These are phyloP conservation scores for Hordeum marinum DNA, from an alignment of 176 grass and related monocot species.

Conservation along the genomic window DNA sequence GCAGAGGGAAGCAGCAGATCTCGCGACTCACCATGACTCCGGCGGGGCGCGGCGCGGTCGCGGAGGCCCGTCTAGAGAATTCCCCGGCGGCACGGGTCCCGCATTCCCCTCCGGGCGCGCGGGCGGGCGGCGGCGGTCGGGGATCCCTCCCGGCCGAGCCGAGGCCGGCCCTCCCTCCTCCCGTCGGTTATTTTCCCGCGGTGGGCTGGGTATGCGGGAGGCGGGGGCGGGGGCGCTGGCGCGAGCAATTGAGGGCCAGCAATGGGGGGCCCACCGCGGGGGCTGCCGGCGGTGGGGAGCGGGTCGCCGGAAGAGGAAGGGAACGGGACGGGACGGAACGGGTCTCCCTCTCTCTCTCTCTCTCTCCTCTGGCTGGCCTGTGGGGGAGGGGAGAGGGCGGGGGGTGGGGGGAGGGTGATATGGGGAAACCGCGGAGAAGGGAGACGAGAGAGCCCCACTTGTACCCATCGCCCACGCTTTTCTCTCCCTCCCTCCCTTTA, in stretches of 20 bases:
- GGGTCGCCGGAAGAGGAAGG: not conserved
- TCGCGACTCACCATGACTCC: conserved; percentile 39
- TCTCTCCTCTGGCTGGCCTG: not conserved
- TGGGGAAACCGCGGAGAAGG: conserved; percentile 23
- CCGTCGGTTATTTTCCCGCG: conserved; percentile 8
- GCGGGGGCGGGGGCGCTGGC: not conserved
- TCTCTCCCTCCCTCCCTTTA: not conserved
- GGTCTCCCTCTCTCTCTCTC: not conserved
- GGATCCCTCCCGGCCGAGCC: not conserved
- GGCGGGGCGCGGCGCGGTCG: not conserved
- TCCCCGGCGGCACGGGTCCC: conserved; percentile 14
- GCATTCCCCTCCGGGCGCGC: conserved; percentile 45
- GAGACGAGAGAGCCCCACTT: conserved; percentile 6
- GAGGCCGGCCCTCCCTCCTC: not conserved
- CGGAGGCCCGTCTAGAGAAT: not conserved
- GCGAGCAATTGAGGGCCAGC: not conserved
- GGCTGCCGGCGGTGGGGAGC: not conserved
- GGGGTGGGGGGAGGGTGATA: conserved; percentile 10
- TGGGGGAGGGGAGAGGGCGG: not conserved
- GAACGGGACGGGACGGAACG: conserved; percentile 27
- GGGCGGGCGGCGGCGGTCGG: not conserved
- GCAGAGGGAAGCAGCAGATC: conserved; percentile 6
- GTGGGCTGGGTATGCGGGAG: not conserved
- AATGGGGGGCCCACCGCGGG: conserved; percentile 7
- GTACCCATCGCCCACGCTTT: conserved; percentile 17